Percentiles rank a stretch among this genome's conserved stretches.
Evolutionary conservation across 225 moss, liverwort and hornwort genomes (phyloP).

Genomic region (Sphagnum contortum): DNA sequence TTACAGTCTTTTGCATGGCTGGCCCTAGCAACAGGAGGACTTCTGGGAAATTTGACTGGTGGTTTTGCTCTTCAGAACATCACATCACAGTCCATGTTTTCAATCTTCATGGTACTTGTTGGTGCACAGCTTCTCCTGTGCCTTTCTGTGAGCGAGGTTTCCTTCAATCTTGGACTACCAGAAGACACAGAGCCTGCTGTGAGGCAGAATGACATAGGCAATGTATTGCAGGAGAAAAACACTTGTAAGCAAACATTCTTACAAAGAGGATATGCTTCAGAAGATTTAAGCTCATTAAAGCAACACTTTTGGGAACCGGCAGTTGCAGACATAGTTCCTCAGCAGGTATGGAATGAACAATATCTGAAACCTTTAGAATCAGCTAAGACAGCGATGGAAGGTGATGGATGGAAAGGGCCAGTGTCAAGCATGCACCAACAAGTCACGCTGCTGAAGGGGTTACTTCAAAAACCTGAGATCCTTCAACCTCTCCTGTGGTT

Average conservation of each 20-base stretch:
- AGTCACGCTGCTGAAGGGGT: conserved; percentile 15
- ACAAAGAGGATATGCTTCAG: conserved; percentile 20
- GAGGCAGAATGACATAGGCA: too few relatives aligned
- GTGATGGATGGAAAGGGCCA: neutral
- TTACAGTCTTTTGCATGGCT: conserved; percentile 78
- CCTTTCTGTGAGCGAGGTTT: conserved; percentile 36
- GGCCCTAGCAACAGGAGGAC: conserved; percentile 60
- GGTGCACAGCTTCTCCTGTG: conserved; percentile 55
- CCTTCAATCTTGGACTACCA: conserved; percentile 34
- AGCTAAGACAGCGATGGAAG: too few relatives aligned
- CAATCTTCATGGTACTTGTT: conserved; percentile 56
- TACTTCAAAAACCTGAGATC: conserved; percentile 48
- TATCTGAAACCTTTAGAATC: too few relatives aligned
- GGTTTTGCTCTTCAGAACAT: conserved; percentile 62
- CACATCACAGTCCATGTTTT: conserved; percentile 57
- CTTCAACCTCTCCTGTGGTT: conserved; percentile 58
- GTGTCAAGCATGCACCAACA: conserved; percentile 26
- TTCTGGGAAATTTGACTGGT: conserved; percentile 66
- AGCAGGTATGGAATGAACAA: neutral
- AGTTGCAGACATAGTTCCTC: too few relatives aligned
- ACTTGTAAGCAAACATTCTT: conserved; percentile 10
- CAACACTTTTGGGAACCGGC: neutral
- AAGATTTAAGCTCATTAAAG: neutral
- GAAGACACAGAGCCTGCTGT: too few relatives aligned
- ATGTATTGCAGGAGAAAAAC: too few relatives aligned